Percentiles rank a stretch among this genome's conserved stretches.
Evolutionary conservation across 2,329 filamentous ascomycete genomes (phyloP).

Genomic region (Fusarium denticulatum): DNA sequence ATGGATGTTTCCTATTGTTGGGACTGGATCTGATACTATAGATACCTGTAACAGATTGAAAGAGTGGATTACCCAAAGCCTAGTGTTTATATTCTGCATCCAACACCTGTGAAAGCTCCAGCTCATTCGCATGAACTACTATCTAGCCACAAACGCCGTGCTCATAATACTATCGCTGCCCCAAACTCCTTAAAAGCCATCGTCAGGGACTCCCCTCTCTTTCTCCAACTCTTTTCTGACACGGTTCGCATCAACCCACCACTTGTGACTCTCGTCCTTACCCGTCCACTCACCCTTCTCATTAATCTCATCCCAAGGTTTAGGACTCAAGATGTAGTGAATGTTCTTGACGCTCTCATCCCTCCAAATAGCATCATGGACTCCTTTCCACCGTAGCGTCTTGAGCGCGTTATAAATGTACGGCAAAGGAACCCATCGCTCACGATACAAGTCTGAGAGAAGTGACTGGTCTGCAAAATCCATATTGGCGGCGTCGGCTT

Average conservation of each 20-base stretch:
- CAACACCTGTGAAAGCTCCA: background rate
- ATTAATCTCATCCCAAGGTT: constrained; percentile 68
- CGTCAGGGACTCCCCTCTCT: constrained; percentile 48
- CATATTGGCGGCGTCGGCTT: constrained; percentile 57
- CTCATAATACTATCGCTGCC: background rate
- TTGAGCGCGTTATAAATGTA: constrained; percentile 72
- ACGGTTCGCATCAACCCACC: constrained; percentile 64
- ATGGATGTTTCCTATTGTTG: background rate
- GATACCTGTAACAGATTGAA: constrained; percentile 38
- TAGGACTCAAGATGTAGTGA: constrained; percentile 69
- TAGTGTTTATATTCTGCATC: background rate
- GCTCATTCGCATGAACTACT: background rate
- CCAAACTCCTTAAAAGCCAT: constrained; percentile 30
- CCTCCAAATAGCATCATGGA: constrained; percentile 66
- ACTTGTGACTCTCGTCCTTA: constrained; percentile 60
- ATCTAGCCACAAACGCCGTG: constrained; percentile 1
- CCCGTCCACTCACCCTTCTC: constrained; percentile 56
- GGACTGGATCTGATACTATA: constrained; percentile 22
- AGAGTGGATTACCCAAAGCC: background rate
- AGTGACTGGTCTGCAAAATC: constrained; percentile 70
- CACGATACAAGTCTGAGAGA: constrained; percentile 64
- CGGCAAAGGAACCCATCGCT: constrained; percentile 66
- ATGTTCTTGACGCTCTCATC: constrained; percentile 69
- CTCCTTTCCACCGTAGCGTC: constrained; percentile 63
- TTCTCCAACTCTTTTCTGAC: constrained; percentile 56